Evolutionary conservation across 495 filamentous ascomycete genomes (phyloP).

Genomic region (Penicillium dipodomyicola): DNA sequence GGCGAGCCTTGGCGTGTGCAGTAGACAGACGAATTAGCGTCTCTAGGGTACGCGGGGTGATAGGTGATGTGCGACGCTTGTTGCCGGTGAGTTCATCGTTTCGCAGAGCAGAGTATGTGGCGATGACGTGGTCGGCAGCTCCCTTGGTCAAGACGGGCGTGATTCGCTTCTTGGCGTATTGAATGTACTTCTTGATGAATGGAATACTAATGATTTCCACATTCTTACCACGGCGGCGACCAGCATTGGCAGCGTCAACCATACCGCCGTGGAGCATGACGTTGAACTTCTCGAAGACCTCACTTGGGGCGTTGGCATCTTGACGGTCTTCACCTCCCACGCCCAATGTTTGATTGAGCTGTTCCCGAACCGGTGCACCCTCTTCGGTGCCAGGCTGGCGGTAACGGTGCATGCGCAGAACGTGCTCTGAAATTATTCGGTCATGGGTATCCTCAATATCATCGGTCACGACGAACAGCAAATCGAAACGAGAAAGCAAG

Average conservation of each 20-base stretch:
- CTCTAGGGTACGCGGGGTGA: conserved; percentile 96
- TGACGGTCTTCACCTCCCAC: conserved; percentile 81
- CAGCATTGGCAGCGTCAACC: conserved; percentile 52
- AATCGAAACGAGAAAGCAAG: conserved; percentile 96
- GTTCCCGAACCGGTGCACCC: conserved; percentile 90
- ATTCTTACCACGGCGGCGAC: conserved; percentile 68
- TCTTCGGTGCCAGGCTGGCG: conserved; percentile 92
- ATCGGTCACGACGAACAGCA: conserved; percentile 96
- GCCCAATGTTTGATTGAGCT: conserved; percentile 76
- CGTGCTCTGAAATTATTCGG: conserved; percentile 90
- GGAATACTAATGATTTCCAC: conserved; percentile 94
- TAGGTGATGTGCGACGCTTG: conserved; percentile 86
- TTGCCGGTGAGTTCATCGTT: conserved; percentile 96
- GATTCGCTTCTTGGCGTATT: conserved; percentile 91
- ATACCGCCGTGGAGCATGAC: conserved; percentile 94
- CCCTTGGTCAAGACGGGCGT: conserved; percentile 91
- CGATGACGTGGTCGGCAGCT: conserved; percentile 86
- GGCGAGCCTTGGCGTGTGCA: conserved; percentile 89
- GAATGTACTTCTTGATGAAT: conserved; percentile 99
- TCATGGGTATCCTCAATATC: conserved; percentile 94
- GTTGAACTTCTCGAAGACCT: conserved; percentile 96
- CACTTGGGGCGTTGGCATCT: conserved; percentile 70
- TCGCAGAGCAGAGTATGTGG: conserved; percentile 87
- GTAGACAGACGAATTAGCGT: conserved; percentile 96
- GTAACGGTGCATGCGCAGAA: conserved; percentile 96